These are phyloP conservation scores for Blastobotrys apis DNA, from an alignment of 1,139 yeast genomes.

Conservation along the genomic window DNA sequence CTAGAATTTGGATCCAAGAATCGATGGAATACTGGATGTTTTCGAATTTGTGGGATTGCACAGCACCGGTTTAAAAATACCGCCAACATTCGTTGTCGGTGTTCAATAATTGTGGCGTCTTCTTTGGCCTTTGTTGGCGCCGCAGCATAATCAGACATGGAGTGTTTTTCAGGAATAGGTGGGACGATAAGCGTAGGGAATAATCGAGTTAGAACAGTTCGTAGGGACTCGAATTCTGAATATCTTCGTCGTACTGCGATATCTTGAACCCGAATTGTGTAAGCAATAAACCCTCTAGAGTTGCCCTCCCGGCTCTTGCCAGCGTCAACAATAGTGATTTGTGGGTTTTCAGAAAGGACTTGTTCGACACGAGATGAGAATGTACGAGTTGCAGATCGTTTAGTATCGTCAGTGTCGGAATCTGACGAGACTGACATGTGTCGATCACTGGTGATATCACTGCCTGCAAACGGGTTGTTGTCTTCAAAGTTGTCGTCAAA, in stretches of 20 bases:
- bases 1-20: slow-evolving; percentile 82
- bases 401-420: slow-evolving; percentile 4
- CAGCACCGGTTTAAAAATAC: slow-evolving; percentile 76
- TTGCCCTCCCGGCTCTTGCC: slow-evolving; percentile 75
- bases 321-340: slow-evolving; percentile 65
- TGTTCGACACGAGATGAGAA: slow-evolving; percentile 38
- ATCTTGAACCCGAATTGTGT: slow-evolving; percentile 63
- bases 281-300: slow-evolving; percentile 68
- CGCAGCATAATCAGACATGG: slow-evolving; percentile 47
- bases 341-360: slow-evolving; percentile 32
- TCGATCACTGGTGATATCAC: slow-evolving; percentile 25
- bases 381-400: slow-evolving; percentile 16
- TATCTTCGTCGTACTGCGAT: slow-evolving; percentile 73
- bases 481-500: slow-evolving; percentile 43
- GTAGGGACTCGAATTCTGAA: slow-evolving; percentile 83
- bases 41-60: slow-evolving; percentile 50
- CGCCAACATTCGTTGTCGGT: slow-evolving; percentile 71
- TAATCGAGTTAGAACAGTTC: slow-evolving; percentile 62
- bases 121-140: slow-evolving; percentile 56
- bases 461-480: slow-evolving; percentile 43
- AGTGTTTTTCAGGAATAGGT: slow-evolving; percentile 92
- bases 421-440: slow-evolving; percentile 11
- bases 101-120: slow-evolving; percentile 49
- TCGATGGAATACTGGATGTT: slow-evolving; percentile 61
- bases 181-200: slow-evolving; percentile 86